Percentiles rank a stretch among this genome's conserved stretches.
These are phyloP conservation scores for Paxillus ammoniavirescens DNA, from an alignment of 768 basidiomycete species.

Conservation along the genomic window DNA sequence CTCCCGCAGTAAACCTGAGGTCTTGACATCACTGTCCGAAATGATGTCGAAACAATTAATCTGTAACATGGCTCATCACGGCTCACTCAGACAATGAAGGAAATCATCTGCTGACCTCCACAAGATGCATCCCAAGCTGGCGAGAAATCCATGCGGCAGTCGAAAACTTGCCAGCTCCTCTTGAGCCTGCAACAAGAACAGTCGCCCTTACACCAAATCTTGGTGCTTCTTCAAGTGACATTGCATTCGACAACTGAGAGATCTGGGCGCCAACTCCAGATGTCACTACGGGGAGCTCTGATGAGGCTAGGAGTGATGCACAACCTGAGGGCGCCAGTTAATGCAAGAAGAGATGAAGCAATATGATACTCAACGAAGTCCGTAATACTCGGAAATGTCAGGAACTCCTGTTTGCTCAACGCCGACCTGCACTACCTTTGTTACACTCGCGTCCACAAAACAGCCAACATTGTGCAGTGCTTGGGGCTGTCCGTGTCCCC, in stretches of 20 bases:
- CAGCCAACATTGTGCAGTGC: conserved; percentile 76
- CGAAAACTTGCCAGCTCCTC: conserved; percentile 82
- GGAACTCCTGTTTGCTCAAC: conserved; percentile 66
- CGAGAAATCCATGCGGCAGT: conserved; percentile 54
- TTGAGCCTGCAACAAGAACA: conserved; percentile 72
- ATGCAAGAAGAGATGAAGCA: background rate
- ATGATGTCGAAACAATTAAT: conserved; percentile 83
- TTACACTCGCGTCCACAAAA: conserved; percentile 72
- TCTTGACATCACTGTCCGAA: conserved; percentile 74
- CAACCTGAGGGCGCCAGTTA: conserved; percentile 23
- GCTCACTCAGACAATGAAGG: background rate
- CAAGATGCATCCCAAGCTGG: conserved; percentile 69
- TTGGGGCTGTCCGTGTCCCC: conserved; percentile 46
- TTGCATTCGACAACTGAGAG: conserved; percentile 56
- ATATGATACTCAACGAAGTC: conserved; percentile 42
- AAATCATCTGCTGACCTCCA: conserved; percentile 52
- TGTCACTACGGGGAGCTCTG: background rate
- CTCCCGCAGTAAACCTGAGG: conserved; percentile 68
- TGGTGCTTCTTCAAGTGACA: conserved; percentile 52
- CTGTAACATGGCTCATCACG: conserved; percentile 37
- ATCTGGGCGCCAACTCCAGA: conserved; percentile 47
- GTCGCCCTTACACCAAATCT: conserved; percentile 66
- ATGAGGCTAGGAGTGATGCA: background rate
- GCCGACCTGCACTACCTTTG: conserved; percentile 79
- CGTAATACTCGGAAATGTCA: conserved; percentile 46